Conservation (phyloP, 2,329 filamentous ascomycete species). For the Davidsoniella virescens region DNA sequence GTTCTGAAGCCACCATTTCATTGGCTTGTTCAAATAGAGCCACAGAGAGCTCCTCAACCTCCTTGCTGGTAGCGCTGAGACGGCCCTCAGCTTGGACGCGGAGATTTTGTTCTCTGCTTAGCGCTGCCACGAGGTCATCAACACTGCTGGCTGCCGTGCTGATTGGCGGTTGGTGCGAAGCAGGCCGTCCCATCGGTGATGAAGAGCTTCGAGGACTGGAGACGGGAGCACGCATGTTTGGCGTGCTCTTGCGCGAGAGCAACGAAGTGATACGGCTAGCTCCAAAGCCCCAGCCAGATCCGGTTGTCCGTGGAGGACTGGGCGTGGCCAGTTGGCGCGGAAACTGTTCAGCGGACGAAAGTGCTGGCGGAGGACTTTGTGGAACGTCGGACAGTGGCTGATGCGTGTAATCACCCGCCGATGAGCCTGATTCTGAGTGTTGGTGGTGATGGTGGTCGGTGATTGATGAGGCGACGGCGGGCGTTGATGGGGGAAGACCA, state of each 20-base stretch:
- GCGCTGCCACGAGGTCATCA: conserved; percentile 39
- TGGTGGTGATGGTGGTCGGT: conserved; percentile 15
- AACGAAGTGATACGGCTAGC: conserved; percentile 28
- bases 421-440: conserved; percentile 17
- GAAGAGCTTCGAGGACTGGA: conserved; percentile 1
- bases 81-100: conserved; percentile 53
- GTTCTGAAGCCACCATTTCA: conserved; percentile 69
- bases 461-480: conserved; percentile 47
- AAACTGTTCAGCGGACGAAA: conserved; percentile 6
- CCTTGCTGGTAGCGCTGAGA: conserved; percentile 47
- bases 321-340: conserved; percentile 18
- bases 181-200: conserved; percentile 7
- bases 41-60: conserved; percentile 65
- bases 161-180: conserved; percentile 17
- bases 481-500: conserved; percentile 51
- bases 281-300: conserved; percentile 30
- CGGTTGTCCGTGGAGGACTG: conserved; percentile 22
- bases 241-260: conserved; percentile 32
- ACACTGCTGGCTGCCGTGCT: conserved; percentile 15
- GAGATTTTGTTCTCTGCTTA: conserved; percentile 49
- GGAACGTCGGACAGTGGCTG: conserved; percentile 13
- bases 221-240: conserved; percentile 20
- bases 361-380: conserved; percentile 5
- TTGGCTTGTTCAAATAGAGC: conserved; percentile 70
- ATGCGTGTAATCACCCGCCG: conserved; percentile 16